A percentile compares a stretch with the other conserved stretches of the same genome.
Conservation (phyloP, 768 basidiomycete species). For the Leccinum uliginosum region DNA sequence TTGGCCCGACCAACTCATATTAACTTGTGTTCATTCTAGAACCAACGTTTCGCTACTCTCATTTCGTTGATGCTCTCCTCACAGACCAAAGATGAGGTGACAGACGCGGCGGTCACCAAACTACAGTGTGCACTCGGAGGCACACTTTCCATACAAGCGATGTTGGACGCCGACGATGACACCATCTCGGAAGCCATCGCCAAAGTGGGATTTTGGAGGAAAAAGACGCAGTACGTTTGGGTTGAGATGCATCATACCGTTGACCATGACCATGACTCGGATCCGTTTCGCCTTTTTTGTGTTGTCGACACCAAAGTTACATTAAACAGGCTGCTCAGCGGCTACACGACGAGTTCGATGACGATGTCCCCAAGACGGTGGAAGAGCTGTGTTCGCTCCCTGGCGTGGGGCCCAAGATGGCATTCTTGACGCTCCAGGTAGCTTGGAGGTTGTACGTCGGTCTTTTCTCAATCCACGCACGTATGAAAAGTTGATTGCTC, state of each 20-base stretch:
- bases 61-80: conserved; percentile 94
- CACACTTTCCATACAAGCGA: conserved; percentile 66
- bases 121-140: conserved; percentile 74
- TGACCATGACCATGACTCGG: background rate
- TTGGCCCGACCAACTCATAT: background rate
- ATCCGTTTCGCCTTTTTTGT: background rate
- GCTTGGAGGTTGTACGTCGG: conserved; percentile 74
- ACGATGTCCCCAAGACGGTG: conserved; percentile 85
- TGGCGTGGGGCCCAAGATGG: conserved; percentile 98
- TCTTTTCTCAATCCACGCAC: background rate
- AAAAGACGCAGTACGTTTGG: conserved; percentile 67
- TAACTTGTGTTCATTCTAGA: conserved; percentile 39
- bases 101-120: conserved; percentile 71
- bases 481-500: background rate
- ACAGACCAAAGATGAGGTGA: conserved; percentile 92
- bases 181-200: conserved; percentile 72
- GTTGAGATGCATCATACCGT: background rate
- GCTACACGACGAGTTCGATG: conserved; percentile 67
- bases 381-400: conserved; percentile 84
- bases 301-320: conserved; percentile 43
- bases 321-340: conserved; percentile 68
- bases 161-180: conserved; percentile 59
- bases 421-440: conserved; percentile 75
- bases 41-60: conserved; percentile 76
- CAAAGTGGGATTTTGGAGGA: conserved; percentile 91